These are phyloP conservation scores for Rhodotorula sp. DNA, from an alignment of 1,284 basidiomycete genomes.

Conservation along the genomic window DNA sequence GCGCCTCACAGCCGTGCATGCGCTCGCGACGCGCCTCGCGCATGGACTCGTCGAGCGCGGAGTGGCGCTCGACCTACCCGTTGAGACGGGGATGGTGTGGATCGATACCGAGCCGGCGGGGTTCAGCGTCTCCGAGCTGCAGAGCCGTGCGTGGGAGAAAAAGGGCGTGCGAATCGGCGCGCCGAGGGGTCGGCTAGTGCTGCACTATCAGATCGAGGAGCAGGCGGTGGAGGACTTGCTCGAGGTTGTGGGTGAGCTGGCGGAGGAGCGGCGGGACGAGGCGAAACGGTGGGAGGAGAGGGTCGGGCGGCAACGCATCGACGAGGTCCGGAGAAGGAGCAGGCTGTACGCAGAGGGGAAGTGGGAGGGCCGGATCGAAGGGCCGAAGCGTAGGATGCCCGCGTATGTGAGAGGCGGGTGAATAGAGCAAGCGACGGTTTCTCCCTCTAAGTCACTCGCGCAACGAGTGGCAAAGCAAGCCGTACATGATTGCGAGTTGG, in stretches of 20 bases:
- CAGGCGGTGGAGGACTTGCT: conserved; percentile 61
- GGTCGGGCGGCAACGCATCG: not conserved
- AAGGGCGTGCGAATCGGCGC: conserved; percentile 68
- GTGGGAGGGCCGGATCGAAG: conserved; percentile 7
- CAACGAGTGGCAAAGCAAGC: too few species aligned
- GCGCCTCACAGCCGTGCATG: conserved; percentile 71
- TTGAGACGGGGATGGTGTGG: conserved; percentile 81
- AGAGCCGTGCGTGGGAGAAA: conserved; percentile 53
- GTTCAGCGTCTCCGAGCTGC: conserved; percentile 66
- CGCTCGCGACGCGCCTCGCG: conserved; percentile 69
- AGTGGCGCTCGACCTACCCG: conserved; percentile 68
- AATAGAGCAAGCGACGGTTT: not conserved
- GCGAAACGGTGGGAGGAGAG: conserved; percentile 13
- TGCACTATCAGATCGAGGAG: conserved; percentile 82
- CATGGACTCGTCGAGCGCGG: conserved; percentile 71
- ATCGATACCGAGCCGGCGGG: conserved; percentile 75
- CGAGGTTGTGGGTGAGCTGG: conserved; percentile 42
- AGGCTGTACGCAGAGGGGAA: conserved; percentile 5
- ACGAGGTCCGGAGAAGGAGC: not conserved
- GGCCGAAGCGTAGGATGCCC: not conserved
- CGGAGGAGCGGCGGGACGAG: conserved; percentile 45
- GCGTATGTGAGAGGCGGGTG: not conserved
- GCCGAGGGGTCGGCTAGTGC: conserved; percentile 65
- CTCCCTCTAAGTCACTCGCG: not conserved
- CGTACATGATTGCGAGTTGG: too few species aligned